Conservation (phyloP, 2,329 filamentous ascomycete genomes). For the Cladobotryum mycophilum region DNA sequence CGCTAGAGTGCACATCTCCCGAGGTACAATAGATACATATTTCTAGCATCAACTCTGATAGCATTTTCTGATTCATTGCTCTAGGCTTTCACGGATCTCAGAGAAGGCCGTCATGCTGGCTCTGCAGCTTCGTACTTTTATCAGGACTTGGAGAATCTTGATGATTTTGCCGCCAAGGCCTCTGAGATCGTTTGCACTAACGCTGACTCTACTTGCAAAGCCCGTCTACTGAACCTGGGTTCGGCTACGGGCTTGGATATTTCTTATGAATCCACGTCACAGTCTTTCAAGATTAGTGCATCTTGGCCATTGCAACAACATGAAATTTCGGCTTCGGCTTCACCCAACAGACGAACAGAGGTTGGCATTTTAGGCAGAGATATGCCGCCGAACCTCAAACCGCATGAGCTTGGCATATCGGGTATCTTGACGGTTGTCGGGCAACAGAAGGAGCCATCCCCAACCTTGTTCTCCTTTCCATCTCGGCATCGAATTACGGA, state of each 20-base stretch:
- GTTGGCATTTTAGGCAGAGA: constrained; percentile 72
- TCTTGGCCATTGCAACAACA: constrained; percentile 51
- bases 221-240: constrained; percentile 36
- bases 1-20: constrained; percentile 45
- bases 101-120: constrained; percentile 25
- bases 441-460: constrained; percentile 63
- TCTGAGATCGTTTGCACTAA: constrained; percentile 45
- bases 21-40: constrained; percentile 18
- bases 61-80: constrained; percentile 20
- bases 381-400: constrained; percentile 49
- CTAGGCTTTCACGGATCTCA: constrained; percentile 56
- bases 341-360: constrained; percentile 57
- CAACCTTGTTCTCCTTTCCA: constrained; percentile 77
- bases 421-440: constrained; percentile 76
- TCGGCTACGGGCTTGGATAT: constrained; percentile 65
- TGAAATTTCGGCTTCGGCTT: constrained; percentile 34
- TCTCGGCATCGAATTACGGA: constrained; percentile 63
- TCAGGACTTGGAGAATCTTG: constrained; percentile 53
- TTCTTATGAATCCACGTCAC: constrained; percentile 64
- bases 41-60: neutral
- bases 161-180: constrained; percentile 48
- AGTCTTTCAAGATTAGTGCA: constrained; percentile 58
- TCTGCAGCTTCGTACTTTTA: constrained; percentile 64
- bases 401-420: constrained; percentile 69
- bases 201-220: constrained; percentile 42